Conservation (phyloP, 176 grass and related monocot genomes). For the Eleusine indica region DNA sequence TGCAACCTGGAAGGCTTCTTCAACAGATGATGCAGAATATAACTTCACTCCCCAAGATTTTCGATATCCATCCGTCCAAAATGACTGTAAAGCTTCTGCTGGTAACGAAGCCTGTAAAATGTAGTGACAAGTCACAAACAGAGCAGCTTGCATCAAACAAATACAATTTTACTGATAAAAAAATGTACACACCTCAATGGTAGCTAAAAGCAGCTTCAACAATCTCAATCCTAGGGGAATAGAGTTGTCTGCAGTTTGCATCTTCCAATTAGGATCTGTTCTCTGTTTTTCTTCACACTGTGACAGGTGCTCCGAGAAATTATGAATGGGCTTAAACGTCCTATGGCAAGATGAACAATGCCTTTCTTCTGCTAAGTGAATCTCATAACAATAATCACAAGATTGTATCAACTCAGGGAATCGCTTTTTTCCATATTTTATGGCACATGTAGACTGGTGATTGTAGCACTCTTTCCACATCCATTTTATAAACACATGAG, state of each 20-base stretch:
- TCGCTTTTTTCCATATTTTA: constrained; percentile 71
- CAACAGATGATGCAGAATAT: constrained; percentile 58
- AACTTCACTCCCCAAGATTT: constrained; percentile 91
- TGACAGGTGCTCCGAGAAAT: constrained; percentile 63
- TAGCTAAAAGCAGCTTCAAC: constrained; percentile 68
- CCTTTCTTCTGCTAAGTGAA: constrained; percentile 71
- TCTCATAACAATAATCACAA: constrained; percentile 72
- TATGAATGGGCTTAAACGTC: constrained; percentile 68
- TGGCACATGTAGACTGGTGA: constrained; percentile 45
- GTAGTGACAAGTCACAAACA: constrained; percentile 27
- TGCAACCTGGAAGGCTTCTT: constrained; percentile 67
- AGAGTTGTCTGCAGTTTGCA: constrained; percentile 55
- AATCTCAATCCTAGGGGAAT: constrained; percentile 72
- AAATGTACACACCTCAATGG: constrained; percentile 63
- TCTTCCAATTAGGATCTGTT: constrained; percentile 63
- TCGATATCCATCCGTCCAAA: constrained; percentile 77
- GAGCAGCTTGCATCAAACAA: constrained; percentile 20
- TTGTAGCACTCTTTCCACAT: constrained; percentile 76
- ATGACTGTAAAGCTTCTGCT: constrained; percentile 67
- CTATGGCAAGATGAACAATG: constrained; percentile 89
- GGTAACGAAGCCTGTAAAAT: constrained; percentile 76
- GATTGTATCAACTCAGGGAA: constrained; percentile 58
- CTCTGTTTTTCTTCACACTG: constrained; percentile 70
- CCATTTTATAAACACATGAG: constrained; percentile 69
- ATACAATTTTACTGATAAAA: constrained; percentile 34